Evolutionary conservation across 768 basidiomycete genomes (phyloP).

Genomic region (Boletus sp.): DNA sequence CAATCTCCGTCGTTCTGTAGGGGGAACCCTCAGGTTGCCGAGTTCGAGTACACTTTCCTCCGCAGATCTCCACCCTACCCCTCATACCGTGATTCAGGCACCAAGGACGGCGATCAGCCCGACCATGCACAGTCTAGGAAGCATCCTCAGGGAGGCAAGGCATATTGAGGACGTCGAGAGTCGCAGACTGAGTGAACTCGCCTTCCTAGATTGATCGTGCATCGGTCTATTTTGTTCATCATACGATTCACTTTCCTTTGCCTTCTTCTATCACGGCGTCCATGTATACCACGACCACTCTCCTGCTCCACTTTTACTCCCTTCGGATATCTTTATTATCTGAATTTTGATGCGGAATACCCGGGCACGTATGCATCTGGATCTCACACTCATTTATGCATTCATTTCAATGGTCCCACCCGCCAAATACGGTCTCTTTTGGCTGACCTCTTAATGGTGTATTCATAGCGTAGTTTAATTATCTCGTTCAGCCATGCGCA

Average conservation of each 20-base stretch:
- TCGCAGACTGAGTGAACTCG: slow-evolving; percentile 66
- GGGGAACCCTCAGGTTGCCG: slow-evolving; percentile 29
- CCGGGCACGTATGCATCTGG: not conserved
- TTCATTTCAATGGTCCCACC: slow-evolving; percentile 6
- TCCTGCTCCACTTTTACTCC: not conserved
- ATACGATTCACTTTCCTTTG: not conserved
- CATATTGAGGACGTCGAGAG: slow-evolving; percentile 66
- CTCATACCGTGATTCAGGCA: slow-evolving; percentile 1
- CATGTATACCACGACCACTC: slow-evolving; percentile 1
- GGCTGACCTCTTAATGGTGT: slow-evolving; percentile 2
- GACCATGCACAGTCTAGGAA: slow-evolving; percentile 56
- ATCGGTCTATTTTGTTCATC: not conserved
- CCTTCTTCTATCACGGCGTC: not conserved
- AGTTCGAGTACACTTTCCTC: slow-evolving; percentile 21
- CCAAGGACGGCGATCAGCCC: slow-evolving; percentile 48
- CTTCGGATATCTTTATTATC: slow-evolving; percentile 4
- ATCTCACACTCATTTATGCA: slow-evolving; percentile 13
- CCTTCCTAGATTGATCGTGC: slow-evolving; percentile 47
- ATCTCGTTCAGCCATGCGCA: not conserved
- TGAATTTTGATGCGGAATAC: slow-evolving; percentile 1
- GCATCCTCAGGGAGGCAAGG: slow-evolving; percentile 50
- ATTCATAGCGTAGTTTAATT: not conserved
- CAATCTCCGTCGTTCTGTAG: slow-evolving; percentile 45
- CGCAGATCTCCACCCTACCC: slow-evolving; percentile 33
- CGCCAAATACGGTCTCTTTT: not conserved